Base-by-base conservation (phyloP, 352 stramenopile species). In the Phytophthora vignae region DNA sequence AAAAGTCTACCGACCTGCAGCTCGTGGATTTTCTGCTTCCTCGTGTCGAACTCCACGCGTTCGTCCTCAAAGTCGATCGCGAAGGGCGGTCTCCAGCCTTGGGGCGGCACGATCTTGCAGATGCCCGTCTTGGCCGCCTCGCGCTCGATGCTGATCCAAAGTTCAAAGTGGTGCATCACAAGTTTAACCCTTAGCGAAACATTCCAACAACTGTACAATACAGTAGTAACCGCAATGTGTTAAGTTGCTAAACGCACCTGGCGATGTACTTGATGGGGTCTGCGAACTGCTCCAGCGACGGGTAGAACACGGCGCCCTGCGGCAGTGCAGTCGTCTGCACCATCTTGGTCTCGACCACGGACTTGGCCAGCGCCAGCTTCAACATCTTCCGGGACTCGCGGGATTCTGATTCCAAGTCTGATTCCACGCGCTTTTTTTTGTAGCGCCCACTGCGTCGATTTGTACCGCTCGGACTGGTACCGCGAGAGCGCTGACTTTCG, bases 31-130 rank as follows among this genome's bases (percentile, higher is more conserved):
- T 90, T 91, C 83, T 99, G 98, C 55, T 95, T 78, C 42, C 98
- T 97, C 36, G 98, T 99, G 59, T 91, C 83, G 71, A 99, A 98
- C 3, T 68, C 55, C 55, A 85, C 64, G 52, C 64, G 59, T 7
- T 83, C 66, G 55, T 89, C 40, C 56, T 95, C 74, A 19, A 95
- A 56, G 53, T 96, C 69, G 31, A 95, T 84, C n/a, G 81, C 78
- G 66, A 90, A 93, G 15, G 78, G 65, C 9, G 93, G 94, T 19
- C 92, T 92, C 96, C 96, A 99, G 12, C 95, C 97, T n/a, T 75
- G 69, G 0, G 98, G 98, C 44, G 98, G 98, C 1, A 99, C 94
- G 70, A 99, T 99, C 80, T 99, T 99, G 77, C 90, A 98, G 58
- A 99, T 99, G n/a, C 97, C 98, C 68, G 83, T 90, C 17, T 70